Percentiles rank a stretch among this genome's conserved stretches.
These are phyloP conservation scores for Vachellia pachyceras DNA, from an alignment of 306 rosid genomes.

Conservation along the genomic window DNA sequence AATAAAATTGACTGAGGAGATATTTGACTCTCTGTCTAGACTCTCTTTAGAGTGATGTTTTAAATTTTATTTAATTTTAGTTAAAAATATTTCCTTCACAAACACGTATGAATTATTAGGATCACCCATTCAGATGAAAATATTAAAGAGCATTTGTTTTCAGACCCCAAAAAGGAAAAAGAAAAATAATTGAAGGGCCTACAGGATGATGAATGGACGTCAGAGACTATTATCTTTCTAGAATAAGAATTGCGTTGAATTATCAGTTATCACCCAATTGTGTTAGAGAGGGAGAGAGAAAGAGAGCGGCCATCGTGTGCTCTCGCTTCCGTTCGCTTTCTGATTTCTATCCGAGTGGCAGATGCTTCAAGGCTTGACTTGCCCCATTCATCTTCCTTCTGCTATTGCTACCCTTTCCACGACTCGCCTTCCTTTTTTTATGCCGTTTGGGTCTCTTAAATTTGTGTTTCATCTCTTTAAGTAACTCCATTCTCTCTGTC, in stretches of 20 bases:
- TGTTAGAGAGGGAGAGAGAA: slow-evolving; percentile 17
- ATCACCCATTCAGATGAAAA: neutral
- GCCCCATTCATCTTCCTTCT: slow-evolving; percentile 2
- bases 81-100: neutral
- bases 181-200: no score
- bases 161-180: neutral
- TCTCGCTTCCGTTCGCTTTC: slow-evolving; percentile 1
- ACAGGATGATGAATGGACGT: slow-evolving; percentile 44
- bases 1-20: neutral
- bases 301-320: neutral
- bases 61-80: neutral
- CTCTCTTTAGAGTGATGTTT: neutral
- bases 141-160: neutral
- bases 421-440: neutral
- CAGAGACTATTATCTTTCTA: slow-evolving; percentile 3
- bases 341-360: slow-evolving; percentile 51
- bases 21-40: neutral
- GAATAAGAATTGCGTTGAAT: neutral
- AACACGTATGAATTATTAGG: neutral
- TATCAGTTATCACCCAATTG: slow-evolving; percentile 1
- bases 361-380: slow-evolving; percentile 36
- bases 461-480: neutral
- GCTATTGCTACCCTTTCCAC: neutral
- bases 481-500: neutral
- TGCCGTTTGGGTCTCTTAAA: slow-evolving; percentile 34